These are phyloP conservation scores for Nemania sp. DNA, from an alignment of 2,329 filamentous ascomycete species.

Conservation along the genomic window DNA sequence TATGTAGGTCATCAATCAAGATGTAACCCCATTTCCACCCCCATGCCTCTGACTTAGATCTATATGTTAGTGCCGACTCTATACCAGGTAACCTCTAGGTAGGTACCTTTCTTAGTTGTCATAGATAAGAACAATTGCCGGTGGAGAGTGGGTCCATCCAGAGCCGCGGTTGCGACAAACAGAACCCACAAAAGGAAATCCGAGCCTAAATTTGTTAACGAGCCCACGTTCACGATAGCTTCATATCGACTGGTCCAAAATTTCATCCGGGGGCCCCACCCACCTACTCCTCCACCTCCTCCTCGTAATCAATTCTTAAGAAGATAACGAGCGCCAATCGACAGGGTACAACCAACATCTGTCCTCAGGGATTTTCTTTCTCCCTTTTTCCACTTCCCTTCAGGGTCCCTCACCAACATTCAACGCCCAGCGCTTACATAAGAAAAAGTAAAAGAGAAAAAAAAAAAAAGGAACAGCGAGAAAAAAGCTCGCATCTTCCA, in stretches of 20 bases:
- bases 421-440: neutral
- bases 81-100: no score
- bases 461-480: no score
- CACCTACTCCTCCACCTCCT: no score
- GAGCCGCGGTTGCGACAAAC: constrained; percentile 11
- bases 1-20: neutral
- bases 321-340: constrained; percentile 10
- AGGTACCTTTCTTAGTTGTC: neutral
- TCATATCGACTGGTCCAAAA: constrained; percentile 33
- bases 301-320: neutral
- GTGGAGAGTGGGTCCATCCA: constrained; percentile 15
- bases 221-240: constrained; percentile 34
- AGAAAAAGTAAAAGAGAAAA: neutral
- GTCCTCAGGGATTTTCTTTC: neutral
- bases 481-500: constrained; percentile 24
- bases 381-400: neutral
- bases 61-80: no score
- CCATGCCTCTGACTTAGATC: no score
- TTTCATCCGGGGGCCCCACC: constrained; percentile 25
- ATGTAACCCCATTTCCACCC: no score
- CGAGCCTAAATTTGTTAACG: constrained; percentile 18
- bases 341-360: neutral
- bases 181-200: constrained; percentile 20
- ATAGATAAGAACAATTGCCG: neutral
- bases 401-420: constrained; percentile 8